Base-by-base conservation (phyloP, 1,284 basidiomycete genomes). In the Microbotryomycetes sp. region DNA sequence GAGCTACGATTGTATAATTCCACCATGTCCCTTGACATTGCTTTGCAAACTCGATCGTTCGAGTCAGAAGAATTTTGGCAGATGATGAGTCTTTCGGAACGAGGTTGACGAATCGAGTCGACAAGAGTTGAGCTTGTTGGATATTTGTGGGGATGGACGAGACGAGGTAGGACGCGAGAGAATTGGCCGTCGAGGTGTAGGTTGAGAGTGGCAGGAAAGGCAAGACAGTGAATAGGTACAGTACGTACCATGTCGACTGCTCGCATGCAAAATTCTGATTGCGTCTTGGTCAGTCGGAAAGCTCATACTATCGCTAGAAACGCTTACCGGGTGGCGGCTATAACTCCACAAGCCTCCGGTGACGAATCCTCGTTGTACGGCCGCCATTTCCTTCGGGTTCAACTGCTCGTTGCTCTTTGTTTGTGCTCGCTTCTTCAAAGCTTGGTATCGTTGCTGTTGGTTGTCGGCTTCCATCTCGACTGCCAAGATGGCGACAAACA, bases 401-500 rank as follows among this genome's bases (percentile, higher is more conserved):
- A 67, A 52, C 86, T 78, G 46, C 53, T 63, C 47, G 48, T 41
- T 56, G 54, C 29, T 58, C 63, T 62, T 64, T 35, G 57, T 66
- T 21, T 49, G 30, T 41, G 59, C 61, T 41, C 52, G 71, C 61
- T 84, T 83, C 76, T 97, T 97, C 77, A 84, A 89, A 6, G 83
- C 82, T 72, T 83, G 81, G 72, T 82, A 96, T 3, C 84, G 82
- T 75, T 84, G 92, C 73, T 97, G 93, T 73, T 93, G 89, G 70
- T 93, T 90, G 75, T 97, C 93, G 4, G 91, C 83, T 1, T 81
- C 82, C 75, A 89, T 90, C 73, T 97, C 91, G 51, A 84, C 67
- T 3, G 77, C 78, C 46, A 91, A 75, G 29, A 83, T 79, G 45
- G 83, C 61, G 16, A 91, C 75, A 4, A 84, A 82, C 0, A 86